Evolutionary conservation across 179 eudicot species (phyloP), one percentile per base, ranked within the genome.

Genomic region (Beta macrorhiza): DNA sequence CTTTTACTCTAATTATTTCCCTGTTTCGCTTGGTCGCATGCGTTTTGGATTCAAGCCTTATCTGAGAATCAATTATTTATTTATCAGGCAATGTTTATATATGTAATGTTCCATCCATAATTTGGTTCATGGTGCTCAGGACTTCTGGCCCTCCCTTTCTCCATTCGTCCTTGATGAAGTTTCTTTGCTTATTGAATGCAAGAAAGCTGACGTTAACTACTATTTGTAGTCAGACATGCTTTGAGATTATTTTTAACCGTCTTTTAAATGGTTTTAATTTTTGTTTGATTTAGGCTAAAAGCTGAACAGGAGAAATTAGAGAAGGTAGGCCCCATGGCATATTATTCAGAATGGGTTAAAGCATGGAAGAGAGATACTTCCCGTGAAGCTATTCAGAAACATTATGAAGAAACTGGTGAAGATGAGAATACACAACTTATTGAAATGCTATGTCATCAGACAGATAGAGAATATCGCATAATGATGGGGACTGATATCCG

Each of bases 401-500:
- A 94, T 91, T 96, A 83, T 87, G 99, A 96, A 86, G 98, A 94
- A 90, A 96, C 98, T 76, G 99, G 98, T 82, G 99, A 96, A 92
- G 97, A 96, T 89, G 99, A 94, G 84, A 94, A 91, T 85, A 80
- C 92, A 70, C 99, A 96, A 81, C 92, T 96, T 82, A 87, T 92
- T 57, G 94, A 96, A 82, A 94, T 96, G 99, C 91, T 96, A 83
- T 72, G 77, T 52, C 85, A 87, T 85, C 99, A 96, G 88, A 96
- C 98, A 58, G 99, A 91, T 85, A 85, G 95, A 70, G 99, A 94
- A 85, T 96, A 92, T 85, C 96, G 98, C 80, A 89, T 91, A 58
- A 96, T 96, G 99, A 94, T 92, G 95, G 99, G 99, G 67, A 93
- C 93, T 71, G 99, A 96, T 87, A 52, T 81, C 44, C 98, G 99